These are phyloP conservation scores for Kwoniella heveanensis DNA, from an alignment of 768 basidiomycete genomes.

Conservation along the genomic window DNA sequence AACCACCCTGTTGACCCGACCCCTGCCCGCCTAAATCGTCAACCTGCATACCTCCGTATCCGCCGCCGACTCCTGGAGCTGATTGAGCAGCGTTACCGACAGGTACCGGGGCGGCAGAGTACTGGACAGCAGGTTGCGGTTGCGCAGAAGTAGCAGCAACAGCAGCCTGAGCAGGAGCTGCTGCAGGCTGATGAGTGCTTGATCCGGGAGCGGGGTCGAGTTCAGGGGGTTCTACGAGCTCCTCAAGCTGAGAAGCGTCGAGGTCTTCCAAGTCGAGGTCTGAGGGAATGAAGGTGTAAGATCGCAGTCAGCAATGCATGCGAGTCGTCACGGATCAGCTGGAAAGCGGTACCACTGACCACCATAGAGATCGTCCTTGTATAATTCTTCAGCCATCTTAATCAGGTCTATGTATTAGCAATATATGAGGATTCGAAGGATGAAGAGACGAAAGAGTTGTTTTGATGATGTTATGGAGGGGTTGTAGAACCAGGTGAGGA, in stretches of 20 bases:
- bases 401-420: neutral
- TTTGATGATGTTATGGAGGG: neutral
- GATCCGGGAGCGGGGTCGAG: constrained; percentile 73
- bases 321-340: too few relatives aligned
- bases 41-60: constrained; percentile 3
- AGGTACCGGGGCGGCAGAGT: neutral
- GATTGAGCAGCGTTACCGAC: neutral
- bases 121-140: neutral
- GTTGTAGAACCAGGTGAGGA: neutral
- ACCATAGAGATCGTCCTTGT: constrained; percentile 83
- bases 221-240: constrained; percentile 61
- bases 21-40: constrained; percentile 3
- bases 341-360: constrained; percentile 60
- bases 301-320: constrained; percentile 2
- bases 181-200: neutral
- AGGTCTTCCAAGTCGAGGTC: constrained; percentile 49
- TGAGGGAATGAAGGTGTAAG: too few relatives aligned
- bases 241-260: constrained; percentile 44
- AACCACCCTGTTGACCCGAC: constrained; percentile 15
- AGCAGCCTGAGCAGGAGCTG: constrained; percentile 8
- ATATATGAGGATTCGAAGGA: too few relatives aligned
- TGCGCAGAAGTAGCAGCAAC: constrained; percentile 6
- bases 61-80: constrained; percentile 1
- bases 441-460: constrained; percentile 1
- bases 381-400: constrained; percentile 36